These are phyloP conservation scores for Telopea speciosissima DNA, from an alignment of 177 flowering plant species.

Conservation along the genomic window DNA sequence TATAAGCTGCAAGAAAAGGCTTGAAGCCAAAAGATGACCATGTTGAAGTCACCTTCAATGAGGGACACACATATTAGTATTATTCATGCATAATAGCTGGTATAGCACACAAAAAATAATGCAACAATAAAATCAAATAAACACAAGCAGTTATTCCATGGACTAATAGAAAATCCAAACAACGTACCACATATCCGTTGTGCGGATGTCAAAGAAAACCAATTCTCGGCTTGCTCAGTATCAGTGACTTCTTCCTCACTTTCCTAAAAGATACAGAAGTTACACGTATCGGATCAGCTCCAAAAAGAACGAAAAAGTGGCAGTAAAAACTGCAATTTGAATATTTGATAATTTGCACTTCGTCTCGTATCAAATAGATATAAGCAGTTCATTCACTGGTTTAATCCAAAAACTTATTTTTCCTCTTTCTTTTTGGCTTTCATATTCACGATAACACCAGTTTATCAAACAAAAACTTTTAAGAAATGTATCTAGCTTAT, in stretches of 20 bases:
- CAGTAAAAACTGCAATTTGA: constrained; percentile 6
- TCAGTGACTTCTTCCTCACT: constrained; percentile 96
- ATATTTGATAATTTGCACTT: neutral
- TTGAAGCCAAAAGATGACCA: no score
- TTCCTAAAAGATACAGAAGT: constrained; percentile 43
- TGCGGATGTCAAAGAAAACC: constrained; percentile 25
- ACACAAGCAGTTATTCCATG: neutral
- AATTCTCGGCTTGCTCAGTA: constrained; percentile 28
- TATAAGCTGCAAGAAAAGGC: no score
- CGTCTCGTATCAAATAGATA: neutral
- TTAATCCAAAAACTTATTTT: neutral
- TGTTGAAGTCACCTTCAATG: no score
- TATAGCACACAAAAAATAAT: no score
- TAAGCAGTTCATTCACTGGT: constrained; percentile 3
- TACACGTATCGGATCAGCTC: constrained; percentile 6
- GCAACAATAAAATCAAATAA: no score
- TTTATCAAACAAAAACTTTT: neutral
- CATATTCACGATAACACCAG: neutral
- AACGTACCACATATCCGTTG: constrained; percentile 88
- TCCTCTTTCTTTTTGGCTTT: neutral
- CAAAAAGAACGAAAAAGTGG: neutral
- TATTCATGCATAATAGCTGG: neutral
- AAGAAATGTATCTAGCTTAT: neutral
- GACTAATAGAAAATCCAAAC: neutral
- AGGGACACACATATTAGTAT: neutral